phyloP scores from a whole-genome alignment of 257 asterid genomes.

The Mitragyna speciosa region DNA sequence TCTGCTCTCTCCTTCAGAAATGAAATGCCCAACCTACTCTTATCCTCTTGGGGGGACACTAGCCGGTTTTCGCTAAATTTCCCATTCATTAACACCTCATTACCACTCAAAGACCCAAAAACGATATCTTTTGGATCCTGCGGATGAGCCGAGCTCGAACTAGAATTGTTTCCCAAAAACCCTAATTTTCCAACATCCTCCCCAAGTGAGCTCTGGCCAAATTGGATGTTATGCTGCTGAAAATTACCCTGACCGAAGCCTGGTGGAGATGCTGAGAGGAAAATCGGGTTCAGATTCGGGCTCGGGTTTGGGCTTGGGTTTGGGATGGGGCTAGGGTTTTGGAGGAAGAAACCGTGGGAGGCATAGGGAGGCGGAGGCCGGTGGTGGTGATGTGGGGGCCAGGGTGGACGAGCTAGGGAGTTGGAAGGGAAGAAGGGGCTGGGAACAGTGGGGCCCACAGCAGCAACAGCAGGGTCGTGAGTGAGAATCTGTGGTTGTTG shows the following conservation, averaged over 20 bases:
- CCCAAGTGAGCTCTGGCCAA: slow-evolving; percentile 14
- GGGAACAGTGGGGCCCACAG: slow-evolving; percentile 57
- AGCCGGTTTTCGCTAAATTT: slow-evolving; percentile 22
- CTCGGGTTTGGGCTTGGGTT: slow-evolving; percentile 33
- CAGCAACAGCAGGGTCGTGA: slow-evolving; percentile 21
- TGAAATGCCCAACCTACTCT: slow-evolving; percentile 24
- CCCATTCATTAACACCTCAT: slow-evolving; percentile 25
- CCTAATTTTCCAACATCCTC: slow-evolving; percentile 36
- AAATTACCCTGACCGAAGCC: slow-evolving; percentile 29
- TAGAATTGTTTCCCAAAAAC: slow-evolving; percentile 24
- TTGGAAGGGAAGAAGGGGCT: slow-evolving; percentile 26
- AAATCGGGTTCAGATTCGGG: slow-evolving; percentile 26
- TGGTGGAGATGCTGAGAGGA: slow-evolving; percentile 27
- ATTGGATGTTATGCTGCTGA: slow-evolving; percentile 39
- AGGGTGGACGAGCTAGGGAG: slow-evolving; percentile 24
- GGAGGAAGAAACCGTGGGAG: slow-evolving; percentile 56
- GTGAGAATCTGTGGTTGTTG: background rate
- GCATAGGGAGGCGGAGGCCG: slow-evolving; percentile 48
- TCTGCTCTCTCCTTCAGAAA: slow-evolving; percentile 24
- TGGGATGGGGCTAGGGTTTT: slow-evolving; percentile 70
- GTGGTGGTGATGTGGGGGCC: slow-evolving; percentile 27
- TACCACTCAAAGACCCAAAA: slow-evolving; percentile 54
- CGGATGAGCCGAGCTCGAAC: slow-evolving; percentile 21
- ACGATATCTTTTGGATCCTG: slow-evolving; percentile 44
- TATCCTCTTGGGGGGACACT: slow-evolving; percentile 12